Base-by-base conservation (phyloP, 2,329 filamentous ascomycete genomes). In the Fusarium dimerum region DNA sequence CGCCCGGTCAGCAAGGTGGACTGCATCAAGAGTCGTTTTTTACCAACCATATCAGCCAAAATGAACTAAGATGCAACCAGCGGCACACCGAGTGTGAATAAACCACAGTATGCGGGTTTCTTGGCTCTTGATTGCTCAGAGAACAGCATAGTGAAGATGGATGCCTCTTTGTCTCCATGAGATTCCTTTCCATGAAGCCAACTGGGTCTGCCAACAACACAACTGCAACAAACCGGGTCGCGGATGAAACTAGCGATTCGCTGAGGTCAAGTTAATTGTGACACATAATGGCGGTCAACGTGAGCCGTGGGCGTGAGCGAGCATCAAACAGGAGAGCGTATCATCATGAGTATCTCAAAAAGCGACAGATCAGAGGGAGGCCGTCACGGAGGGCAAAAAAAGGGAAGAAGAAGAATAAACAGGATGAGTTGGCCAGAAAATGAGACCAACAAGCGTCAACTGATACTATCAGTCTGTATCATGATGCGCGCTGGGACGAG, bases 71-170 rank as follows among this genome's bases (percentile, higher is more conserved):
- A 63, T 65, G 63, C 63, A 60, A 55, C 61, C 50, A 48, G 50
- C 53, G 53, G 63, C 63, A 65, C 63, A 65, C 63, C 63, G 63
- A 64, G 54, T 52, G 51, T 61, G 59, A 36, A 36, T 51, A 49
- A 50, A 53, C 46, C 39, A 44, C 57, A 48, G 50, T 43, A 46
- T 57, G 47, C 50, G 41, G 40, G 40, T 47, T 41, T 51, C 48
- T 29, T 47, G 38, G 47, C 50, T 48, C 51, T 26, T 65, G 62
- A 65, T 65, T 64, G 63, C 60, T 52, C 52, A 45, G 45, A 39
- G 42, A 42, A 36, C 17, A 54, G 44, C 43, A 47, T 13, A 49
- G 51, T 51, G 45, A 57, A 55, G 59, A 57, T 26, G 49, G 59
- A 57, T 26, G 49, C 56, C 39, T 44, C 46, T 53, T 53, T 45